Evolutionary conservation across 257 asterid genomes (phyloP).

Genomic region (Anisodus tanguticus): DNA sequence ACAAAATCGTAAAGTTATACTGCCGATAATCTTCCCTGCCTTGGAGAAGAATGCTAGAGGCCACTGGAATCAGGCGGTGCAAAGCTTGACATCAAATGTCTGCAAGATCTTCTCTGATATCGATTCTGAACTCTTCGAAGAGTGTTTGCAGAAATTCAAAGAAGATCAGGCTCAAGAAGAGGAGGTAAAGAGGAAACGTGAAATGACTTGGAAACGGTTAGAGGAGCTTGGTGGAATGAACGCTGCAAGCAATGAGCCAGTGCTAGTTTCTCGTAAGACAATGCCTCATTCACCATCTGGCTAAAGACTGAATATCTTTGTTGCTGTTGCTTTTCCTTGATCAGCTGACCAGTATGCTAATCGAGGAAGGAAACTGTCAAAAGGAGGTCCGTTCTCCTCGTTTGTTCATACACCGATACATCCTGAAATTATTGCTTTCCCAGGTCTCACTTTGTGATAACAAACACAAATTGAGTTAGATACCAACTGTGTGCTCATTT

Average conservation of each 20-base stretch:
- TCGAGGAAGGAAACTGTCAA: conserved; percentile 38
- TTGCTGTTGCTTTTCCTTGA: conserved; percentile 31
- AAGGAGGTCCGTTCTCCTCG: conserved; percentile 42
- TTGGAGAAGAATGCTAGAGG: conserved; percentile 66
- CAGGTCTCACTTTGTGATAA: conserved; percentile 43
- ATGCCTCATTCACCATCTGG: conserved; percentile 48
- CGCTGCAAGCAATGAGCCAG: conserved; percentile 51
- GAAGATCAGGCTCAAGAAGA: conserved; percentile 58
- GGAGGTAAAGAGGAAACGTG: conserved; percentile 58
- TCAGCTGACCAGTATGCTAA: conserved; percentile 40
- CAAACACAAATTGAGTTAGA: conserved; percentile 36
- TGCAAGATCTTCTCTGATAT: conserved; percentile 67
- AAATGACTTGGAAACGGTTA: conserved; percentile 66
- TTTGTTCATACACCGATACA: conserved; percentile 38
- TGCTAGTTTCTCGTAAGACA: conserved; percentile 43
- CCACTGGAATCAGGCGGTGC: conserved; percentile 86
- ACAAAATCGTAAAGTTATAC: conserved; percentile 66
- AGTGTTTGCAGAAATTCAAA: conserved; percentile 60
- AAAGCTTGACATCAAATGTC: conserved; percentile 66
- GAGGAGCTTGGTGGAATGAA: conserved; percentile 68
- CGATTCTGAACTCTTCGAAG: conserved; percentile 71
- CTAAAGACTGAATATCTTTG: conserved; percentile 38
- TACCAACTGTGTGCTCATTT: conserved; percentile 39
- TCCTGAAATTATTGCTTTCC: conserved; percentile 37
- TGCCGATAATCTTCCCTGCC: conserved; percentile 70